Conservation (phyloP, 73 alveolate species). For the Stentor roeselii region DNA sequence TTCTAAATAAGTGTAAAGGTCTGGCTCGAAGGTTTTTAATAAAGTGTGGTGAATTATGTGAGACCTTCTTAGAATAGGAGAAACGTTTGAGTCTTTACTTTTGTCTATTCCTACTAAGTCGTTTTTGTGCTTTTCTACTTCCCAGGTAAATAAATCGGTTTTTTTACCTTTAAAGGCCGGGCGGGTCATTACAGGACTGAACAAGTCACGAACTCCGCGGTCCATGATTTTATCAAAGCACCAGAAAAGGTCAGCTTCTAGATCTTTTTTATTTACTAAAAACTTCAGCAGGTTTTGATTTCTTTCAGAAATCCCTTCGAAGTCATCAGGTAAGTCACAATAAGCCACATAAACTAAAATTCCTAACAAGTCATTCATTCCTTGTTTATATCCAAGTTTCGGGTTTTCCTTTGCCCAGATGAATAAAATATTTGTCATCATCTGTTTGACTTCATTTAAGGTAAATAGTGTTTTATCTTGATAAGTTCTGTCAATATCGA, state of each 20-base stretch:
- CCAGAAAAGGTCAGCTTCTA: constrained; percentile 29
- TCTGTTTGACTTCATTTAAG: constrained; percentile 54
- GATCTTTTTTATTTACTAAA: not conserved
- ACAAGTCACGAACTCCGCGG: constrained; percentile 8
- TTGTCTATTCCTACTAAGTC: constrained; percentile 3
- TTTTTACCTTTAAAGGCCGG: not conserved
- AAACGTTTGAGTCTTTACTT: not conserved
- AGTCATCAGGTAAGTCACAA: constrained; percentile 29
- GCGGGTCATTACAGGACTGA: constrained; percentile 21
- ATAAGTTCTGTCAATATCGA: constrained; percentile 82
- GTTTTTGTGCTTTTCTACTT: not conserved
- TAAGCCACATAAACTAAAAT: constrained; percentile 58
- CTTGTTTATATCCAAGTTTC: constrained; percentile 70
- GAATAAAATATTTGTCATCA: constrained; percentile 56
- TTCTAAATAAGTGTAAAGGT: constrained; percentile 26
- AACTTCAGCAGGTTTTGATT: not conserved
- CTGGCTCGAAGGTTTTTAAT: not conserved
- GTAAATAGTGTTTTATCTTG: constrained; percentile 74
- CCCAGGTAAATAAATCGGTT: constrained; percentile 15
- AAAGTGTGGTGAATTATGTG: constrained; percentile 13
- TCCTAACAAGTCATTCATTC: constrained; percentile 88
- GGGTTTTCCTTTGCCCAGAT: constrained; percentile 81
- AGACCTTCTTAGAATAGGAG: not conserved
- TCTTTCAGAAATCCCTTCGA: not conserved
- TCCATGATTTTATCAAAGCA: not conserved